Base-by-base conservation (phyloP, 176 grass and related monocot genomes). In the Avena eriantha region DNA sequence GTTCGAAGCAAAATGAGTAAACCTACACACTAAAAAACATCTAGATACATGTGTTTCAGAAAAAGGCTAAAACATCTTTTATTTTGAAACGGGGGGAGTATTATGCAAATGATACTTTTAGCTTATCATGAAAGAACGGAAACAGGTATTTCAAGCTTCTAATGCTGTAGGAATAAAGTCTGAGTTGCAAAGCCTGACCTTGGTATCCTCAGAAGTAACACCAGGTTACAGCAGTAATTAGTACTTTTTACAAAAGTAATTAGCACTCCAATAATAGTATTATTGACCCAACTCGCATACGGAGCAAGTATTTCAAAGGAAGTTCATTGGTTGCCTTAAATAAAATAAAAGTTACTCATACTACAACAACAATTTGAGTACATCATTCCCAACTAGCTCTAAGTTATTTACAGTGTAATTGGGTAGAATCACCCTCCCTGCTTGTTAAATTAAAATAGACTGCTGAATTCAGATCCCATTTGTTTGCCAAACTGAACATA, bases 131-230 rank as follows among this genome's bases (percentile, higher is more conserved):
- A 77, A 31, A 78, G 15, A 63, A 54, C n/a, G 53, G 31, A 64
- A 17, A n/a, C 39, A 60, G 58, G 59, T 82, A n/a, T 82, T 65
- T 7, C 73, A 60, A 86, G 7, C 70, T 81, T 76, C 47, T 77
- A 69, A 15, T 26, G 49, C 33, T 68, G 39, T 82, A 87, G 9
- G 23, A 57, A 79, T 55, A 55, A 83, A 81, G 67, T 79, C 48
- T 41, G 77, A 74, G 64, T 21, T 55, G 1, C 68, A 81, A 76
- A 76, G 13, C 69, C 59, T 85, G 46, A 33, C 26, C 83, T 69
- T 9, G 11, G 72, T 80, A 80, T 85, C 22, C 77, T 75, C 24
- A 33, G 35, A 50, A 82, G 33, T 7, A 86, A 82, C 72, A 78
- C 12, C 88, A 86, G 59, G 49, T 73, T 21, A 21, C 58, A 89